These are phyloP conservation scores for Kwoniella newhampshirensis DNA, from an alignment of 768 basidiomycete genomes.

Conservation along the genomic window DNA sequence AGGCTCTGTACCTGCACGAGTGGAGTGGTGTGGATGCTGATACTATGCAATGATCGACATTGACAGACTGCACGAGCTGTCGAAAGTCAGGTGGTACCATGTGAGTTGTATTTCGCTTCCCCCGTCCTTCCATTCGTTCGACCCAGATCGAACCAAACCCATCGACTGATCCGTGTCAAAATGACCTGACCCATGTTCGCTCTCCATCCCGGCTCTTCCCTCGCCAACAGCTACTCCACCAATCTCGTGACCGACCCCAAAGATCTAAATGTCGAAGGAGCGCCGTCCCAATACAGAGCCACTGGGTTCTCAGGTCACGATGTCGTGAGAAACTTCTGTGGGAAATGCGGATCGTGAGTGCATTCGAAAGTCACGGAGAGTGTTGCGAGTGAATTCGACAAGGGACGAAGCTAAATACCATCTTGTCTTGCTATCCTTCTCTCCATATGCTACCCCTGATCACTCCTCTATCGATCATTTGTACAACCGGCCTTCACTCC, in stretches of 20 bases:
- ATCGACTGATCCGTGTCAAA: no score
- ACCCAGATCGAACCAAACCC: no score
- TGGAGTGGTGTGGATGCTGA: no score
- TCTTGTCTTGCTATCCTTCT: no score
- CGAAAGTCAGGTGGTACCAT: constrained; percentile 13
- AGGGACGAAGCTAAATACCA: no score
- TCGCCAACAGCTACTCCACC: constrained; percentile 5
- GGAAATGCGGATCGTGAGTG: constrained; percentile 20
- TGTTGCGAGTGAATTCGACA: no score
- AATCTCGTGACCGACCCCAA: constrained; percentile 7
- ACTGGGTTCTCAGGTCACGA: constrained; percentile 11
- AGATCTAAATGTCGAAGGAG: constrained; percentile 3
- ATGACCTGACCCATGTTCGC: not conserved
- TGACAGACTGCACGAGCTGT: constrained; percentile 13
- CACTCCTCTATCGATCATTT: no score
- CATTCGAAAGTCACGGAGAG: no score
- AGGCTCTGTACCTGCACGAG: no score
- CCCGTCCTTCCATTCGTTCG: not conserved
- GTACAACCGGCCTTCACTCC: no score
- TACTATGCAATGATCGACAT: not conserved
- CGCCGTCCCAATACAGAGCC: constrained; percentile 4
- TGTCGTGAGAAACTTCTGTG: constrained; percentile 10
- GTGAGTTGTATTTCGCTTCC: no score
- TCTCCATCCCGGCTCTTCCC: not conserved
- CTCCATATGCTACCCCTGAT: no score